Evolutionary conservation across 2,329 filamentous ascomycete genomes (phyloP).

Genomic region (Epichloe baconii): DNA sequence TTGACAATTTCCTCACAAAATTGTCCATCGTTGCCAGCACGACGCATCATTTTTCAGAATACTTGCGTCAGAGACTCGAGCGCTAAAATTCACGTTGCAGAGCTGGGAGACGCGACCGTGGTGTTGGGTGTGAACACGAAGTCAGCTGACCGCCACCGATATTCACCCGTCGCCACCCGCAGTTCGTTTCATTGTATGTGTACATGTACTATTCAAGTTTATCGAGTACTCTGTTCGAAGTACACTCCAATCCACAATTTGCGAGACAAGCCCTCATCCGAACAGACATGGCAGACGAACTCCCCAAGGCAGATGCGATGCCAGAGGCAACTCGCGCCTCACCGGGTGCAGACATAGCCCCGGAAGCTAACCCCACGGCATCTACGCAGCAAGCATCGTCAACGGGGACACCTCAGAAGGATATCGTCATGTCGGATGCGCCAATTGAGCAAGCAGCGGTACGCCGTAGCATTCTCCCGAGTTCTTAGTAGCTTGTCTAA

Average conservation of each 20-base stretch:
- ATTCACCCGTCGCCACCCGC: constrained; percentile 3
- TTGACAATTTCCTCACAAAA: constrained; percentile 21
- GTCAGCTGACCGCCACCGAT: constrained; percentile 22
- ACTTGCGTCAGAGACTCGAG: neutral
- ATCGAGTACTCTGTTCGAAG: neutral
- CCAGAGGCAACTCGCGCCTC: constrained; percentile 11
- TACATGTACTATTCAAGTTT: too few species aligned
- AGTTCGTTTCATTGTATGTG: neutral
- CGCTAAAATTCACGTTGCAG: neutral
- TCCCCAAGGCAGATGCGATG: neutral
- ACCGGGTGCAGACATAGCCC: constrained; percentile 10
- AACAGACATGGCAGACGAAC: constrained; percentile 19
- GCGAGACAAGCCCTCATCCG: neutral
- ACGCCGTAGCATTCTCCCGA: constrained; percentile 7
- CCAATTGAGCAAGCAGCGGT: constrained; percentile 28
- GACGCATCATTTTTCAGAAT: constrained; percentile 3
- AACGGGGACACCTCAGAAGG: constrained; percentile 18
- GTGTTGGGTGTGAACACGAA: constrained; percentile 17
- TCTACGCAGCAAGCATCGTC: constrained; percentile 2
- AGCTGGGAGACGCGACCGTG: constrained; percentile 4
- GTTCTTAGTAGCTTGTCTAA: neutral
- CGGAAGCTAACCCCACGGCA: constrained; percentile 9
- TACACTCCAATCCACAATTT: neutral
- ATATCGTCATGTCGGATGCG: constrained; percentile 32
- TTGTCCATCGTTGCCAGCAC: constrained; percentile 21